Evolutionary conservation across 257 asterid genomes (phyloP), one percentile per base, ranked within the genome.

Genomic region (Lithospermum erythrorhizon): DNA sequence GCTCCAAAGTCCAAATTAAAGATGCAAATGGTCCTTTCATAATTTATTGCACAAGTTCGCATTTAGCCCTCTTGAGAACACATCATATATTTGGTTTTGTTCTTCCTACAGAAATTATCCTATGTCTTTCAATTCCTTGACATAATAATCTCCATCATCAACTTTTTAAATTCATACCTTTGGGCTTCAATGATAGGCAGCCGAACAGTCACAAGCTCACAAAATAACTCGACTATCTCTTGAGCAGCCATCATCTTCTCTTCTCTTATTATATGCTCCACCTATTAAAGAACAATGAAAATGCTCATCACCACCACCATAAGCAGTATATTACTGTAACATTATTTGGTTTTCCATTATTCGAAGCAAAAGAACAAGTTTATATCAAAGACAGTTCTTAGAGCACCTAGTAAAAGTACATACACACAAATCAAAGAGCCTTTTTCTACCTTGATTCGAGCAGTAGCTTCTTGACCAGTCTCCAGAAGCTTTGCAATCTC

Each of bases 381-480:
- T 35, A 6, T 35, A 35, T 4, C 45, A 6, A 35, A 35, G 7
- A 35, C 45, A 35, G 45, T 35, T 35, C 45, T 10, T 7, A 35
- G 45, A 6, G 45, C 13, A 35, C 45, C 11, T 7, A 6, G 7
- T 35, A 3, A 35, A 35, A 5, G 13, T 8, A 4, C 45, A 35
- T 35, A 35, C 2, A 7, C 7, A 30, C 37, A 30, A 30, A 30
- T 30, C 9, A 6, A 30, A 35, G 14, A 7, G 45, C 45, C 37
- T 6, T 13, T 41, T 47, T 56, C 53, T 76, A 88, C 96, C 87
- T 96, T 85, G 68, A 93, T 93, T 23, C 98, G 72, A 59, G 98
- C 97, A 57, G 97, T 89, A 61, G 97, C 98, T 84, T 93, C 98
- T 75, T 89, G 98, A 68, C 97, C 98, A 75, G 97, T 89, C 80